A percentile compares a stretch with the other conserved stretches of the same genome.
These are phyloP conservation scores for Yarrowia sp. DNA, from an alignment of 805 yeast genomes.

Conservation along the genomic window DNA sequence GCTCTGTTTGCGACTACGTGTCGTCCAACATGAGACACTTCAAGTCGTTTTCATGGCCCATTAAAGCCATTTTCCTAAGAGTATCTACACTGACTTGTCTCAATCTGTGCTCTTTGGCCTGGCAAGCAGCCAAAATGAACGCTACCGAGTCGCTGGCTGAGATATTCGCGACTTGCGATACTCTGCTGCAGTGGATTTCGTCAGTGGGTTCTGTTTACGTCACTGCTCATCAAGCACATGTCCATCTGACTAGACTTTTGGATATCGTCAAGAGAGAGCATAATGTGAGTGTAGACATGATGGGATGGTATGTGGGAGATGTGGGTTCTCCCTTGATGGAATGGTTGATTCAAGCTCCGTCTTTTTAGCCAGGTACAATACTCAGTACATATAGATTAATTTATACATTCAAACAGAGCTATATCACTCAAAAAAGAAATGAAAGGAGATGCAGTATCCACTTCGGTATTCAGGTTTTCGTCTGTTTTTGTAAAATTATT, in stretches of 20 bases:
- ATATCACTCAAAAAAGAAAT: no score
- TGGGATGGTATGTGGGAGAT: constrained; percentile 10
- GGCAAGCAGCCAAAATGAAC: constrained; percentile 10
- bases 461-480: no score
- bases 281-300: constrained; percentile 7
- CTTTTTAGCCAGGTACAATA: neutral
- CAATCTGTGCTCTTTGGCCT: constrained; percentile 1
- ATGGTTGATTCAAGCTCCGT: constrained; percentile 20
- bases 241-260: neutral
- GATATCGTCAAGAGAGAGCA: constrained; percentile 9
- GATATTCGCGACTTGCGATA: constrained; percentile 8
- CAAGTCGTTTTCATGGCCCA: constrained; percentile 21
- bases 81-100: constrained; percentile 3
- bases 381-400: neutral
- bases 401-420: neutral
- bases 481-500: no score
- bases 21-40: constrained; percentile 20
- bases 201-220: constrained; percentile 9
- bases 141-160: constrained; percentile 3
- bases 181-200: neutral
- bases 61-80: constrained; percentile 2
- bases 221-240: constrained; percentile 4
- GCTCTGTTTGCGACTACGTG: neutral
- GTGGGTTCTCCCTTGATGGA: constrained; percentile 6
- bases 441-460: no score